Evolutionary conservation across 164 flowering plant species (phyloP), one percentile per base, ranked within the genome.

Genomic region (Aristolochia contorta): DNA sequence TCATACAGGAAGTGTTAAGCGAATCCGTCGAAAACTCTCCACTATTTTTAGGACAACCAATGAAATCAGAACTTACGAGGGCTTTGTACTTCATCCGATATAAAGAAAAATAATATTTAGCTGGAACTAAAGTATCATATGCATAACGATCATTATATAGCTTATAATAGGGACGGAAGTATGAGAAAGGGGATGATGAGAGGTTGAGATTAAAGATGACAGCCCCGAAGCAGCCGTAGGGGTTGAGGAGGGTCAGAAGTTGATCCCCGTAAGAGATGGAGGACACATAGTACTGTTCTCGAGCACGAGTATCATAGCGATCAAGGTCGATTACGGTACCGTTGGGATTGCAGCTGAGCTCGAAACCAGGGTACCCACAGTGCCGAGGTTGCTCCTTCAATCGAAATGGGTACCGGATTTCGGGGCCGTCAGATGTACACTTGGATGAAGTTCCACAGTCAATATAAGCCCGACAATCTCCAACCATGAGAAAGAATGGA

Each of bases 361-460:
- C 58, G 19, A 56, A 56, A 14, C 16, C 58, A 14, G 58, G 58
- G 15, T 56, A 15, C 41, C 58, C 58, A 56, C 58, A 56, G 45
- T 0, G 45, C 33, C 12, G 41, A 56, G 58, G 58, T n/a, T 56
- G 58, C n/a, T 27, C 15, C 18, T 13, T 16, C 20, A 56, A 25
- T 19, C 58, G 33, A 41, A 56, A 56, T 14, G 58, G 58, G 41
- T 4, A 23, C 10, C 58, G 58, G 33, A 56, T 56, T 32, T 56
- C 58, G 18, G 58, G 58, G 14, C 33, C n/a, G 15, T 56, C 43
- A 5, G 30, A 27, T 5, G 30, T 27, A 27, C 30, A 27, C 5
- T 27, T 27, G n/a, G n/a, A n/a, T 27, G 30, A 27, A 27, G 30
- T 2, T 27, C 30, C 3, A 27, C 30, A 27, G 30, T 27, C 30